Percentiles rank a stretch among this genome's conserved stretches.
Evolutionary conservation across 805 yeast species (phyloP).

Genomic region (Metschnikowia amazonensis): DNA sequence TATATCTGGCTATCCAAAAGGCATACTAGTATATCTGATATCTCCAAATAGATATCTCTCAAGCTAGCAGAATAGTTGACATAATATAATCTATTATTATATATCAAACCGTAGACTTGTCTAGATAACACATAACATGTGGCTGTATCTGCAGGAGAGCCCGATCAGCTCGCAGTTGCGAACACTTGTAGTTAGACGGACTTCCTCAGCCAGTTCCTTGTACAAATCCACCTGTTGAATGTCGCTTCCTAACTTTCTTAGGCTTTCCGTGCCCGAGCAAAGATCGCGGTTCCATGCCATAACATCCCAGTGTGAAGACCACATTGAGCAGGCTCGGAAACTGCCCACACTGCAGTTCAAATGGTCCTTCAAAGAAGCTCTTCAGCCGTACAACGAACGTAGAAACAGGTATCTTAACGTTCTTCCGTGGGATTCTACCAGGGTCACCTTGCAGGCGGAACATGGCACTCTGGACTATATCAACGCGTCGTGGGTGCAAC

Average conservation of each 20-base stretch:
- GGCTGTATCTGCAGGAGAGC: neutral
- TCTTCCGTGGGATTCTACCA: slow-evolving; percentile 59
- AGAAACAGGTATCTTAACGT: slow-evolving; percentile 59
- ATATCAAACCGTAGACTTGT: neutral
- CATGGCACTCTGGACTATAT: slow-evolving; percentile 28
- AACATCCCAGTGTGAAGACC: slow-evolving; percentile 8
- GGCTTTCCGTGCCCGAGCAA: slow-evolving; percentile 8
- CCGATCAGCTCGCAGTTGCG: neutral
- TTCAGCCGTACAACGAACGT: slow-evolving; percentile 7
- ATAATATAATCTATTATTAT: too few relatives aligned
- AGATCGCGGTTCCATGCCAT: slow-evolving; percentile 10
- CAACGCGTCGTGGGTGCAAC: slow-evolving; percentile 35
- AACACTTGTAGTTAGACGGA: neutral
- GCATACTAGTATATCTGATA: too few relatives aligned
- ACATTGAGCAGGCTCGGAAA: slow-evolving; percentile 13
- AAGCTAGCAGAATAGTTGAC: too few relatives aligned
- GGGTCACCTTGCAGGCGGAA: slow-evolving; percentile 39
- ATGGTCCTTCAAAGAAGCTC: slow-evolving; percentile 13
- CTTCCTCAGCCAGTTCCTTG: neutral
- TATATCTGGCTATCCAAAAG: too few relatives aligned
- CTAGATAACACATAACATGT: too few relatives aligned
- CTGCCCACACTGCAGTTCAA: slow-evolving; percentile 1
- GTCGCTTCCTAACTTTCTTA: slow-evolving; percentile 6
- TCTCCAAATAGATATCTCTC: too few relatives aligned
- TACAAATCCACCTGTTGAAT: neutral